These are phyloP conservation scores for Mollisia scopiformis DNA, from an alignment of 2,329 filamentous ascomycete genomes.

Conservation along the genomic window DNA sequence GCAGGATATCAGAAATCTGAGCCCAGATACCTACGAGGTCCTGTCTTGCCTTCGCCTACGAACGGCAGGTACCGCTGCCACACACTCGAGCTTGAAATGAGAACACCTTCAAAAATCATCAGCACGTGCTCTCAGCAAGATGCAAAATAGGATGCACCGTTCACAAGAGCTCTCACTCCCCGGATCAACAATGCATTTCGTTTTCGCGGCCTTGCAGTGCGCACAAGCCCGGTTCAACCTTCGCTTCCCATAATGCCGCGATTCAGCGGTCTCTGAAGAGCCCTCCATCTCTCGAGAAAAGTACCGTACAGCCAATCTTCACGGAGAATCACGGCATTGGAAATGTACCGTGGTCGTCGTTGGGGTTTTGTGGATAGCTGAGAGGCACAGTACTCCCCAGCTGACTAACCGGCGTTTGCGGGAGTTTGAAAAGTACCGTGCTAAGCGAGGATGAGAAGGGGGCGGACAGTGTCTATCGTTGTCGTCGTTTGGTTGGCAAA, in stretches of 20 bases:
- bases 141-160: background rate
- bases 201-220: background rate
- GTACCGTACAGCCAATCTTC: too few relatives aligned
- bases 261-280: too few relatives aligned
- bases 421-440: background rate
- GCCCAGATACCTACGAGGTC: background rate
- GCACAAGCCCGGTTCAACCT: background rate
- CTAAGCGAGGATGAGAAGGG: background rate
- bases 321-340: background rate
- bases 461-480: too few relatives aligned
- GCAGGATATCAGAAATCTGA: background rate
- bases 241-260: background rate
- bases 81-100: background rate
- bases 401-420: background rate
- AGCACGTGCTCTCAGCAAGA: background rate
- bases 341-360: background rate
- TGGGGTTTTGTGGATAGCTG: background rate
- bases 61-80: background rate
- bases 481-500: too few relatives aligned
- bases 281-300: too few relatives aligned
- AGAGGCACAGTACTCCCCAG: background rate
- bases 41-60: background rate
- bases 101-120: background rate
- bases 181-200: background rate
- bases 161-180: background rate